These are phyloP conservation scores for Podospora pseudoanserina DNA, from an alignment of 495 filamentous ascomycete genomes.

Conservation along the genomic window DNA sequence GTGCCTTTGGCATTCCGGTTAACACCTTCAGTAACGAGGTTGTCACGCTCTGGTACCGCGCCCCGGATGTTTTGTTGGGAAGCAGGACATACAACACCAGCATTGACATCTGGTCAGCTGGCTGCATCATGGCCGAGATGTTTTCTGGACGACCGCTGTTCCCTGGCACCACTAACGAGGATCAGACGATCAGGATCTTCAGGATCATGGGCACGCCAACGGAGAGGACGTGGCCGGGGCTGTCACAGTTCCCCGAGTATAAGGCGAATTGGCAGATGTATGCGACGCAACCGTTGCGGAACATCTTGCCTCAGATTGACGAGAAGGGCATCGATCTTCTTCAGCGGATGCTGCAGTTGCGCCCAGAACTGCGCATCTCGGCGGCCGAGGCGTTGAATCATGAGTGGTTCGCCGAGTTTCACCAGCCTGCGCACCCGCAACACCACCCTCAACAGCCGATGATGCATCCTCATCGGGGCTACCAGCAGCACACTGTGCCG, in stretches of 20 bases:
- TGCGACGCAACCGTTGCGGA: constrained; percentile 82
- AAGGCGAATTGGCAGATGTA: constrained; percentile 91
- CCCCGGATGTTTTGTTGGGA: constrained; percentile 87
- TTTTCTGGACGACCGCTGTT: constrained; percentile 91
- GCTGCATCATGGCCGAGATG: constrained; percentile 99
- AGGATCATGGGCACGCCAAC: constrained; percentile 94
- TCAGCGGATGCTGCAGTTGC: constrained; percentile 83
- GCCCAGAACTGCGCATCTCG: constrained; percentile 86
- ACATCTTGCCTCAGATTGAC: constrained; percentile 88
- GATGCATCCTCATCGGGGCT: constrained; percentile 32
- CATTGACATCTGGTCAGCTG: constrained; percentile 97
- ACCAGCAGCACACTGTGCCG: constrained; percentile 31
- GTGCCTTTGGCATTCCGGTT: constrained; percentile 93
- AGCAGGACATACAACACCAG: constrained; percentile 92
- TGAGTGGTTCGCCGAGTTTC: constrained; percentile 71
- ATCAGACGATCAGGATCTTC: constrained; percentile 93
- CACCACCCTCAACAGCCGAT: constrained; percentile 29
- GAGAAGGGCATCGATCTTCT: constrained; percentile 79
- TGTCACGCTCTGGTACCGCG: constrained; percentile 94
- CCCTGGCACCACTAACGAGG: constrained; percentile 93
- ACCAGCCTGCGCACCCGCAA: constrained; percentile 39
- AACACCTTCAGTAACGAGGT: constrained; percentile 99
- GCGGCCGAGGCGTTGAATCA: constrained; percentile 81
- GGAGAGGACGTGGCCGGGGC: constrained; percentile 88
- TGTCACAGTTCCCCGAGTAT: constrained; percentile 88